Percentiles rank a stretch among this genome's conserved stretches.
Conservation (phyloP, 805 yeast species). For the Ogataea haglerorum region DNA sequence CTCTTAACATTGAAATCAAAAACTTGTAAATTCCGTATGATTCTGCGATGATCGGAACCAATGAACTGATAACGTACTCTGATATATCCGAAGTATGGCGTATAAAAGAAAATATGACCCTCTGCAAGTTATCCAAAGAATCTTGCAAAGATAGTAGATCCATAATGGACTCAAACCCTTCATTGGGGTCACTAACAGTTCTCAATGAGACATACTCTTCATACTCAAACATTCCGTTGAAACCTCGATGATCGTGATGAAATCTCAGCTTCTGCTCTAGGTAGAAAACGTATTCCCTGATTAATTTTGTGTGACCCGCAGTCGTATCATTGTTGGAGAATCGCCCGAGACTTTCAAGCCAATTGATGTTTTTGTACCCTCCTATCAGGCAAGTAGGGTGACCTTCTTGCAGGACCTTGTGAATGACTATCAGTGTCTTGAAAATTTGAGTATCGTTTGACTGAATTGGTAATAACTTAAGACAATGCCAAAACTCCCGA, state of each 20-base stretch:
- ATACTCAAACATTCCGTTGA: constrained; percentile 93
- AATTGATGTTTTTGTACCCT: constrained; percentile 72
- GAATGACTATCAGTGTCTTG: constrained; percentile 80
- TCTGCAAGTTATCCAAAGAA: constrained; percentile 71
- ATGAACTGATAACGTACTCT: constrained; percentile 80
- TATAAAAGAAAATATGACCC: constrained; percentile 69
- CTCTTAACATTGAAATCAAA: constrained; percentile 84
- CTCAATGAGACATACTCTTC: constrained; percentile 89
- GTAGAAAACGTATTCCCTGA: constrained; percentile 70
- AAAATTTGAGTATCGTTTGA: constrained; percentile 80
- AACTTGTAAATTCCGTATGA: constrained; percentile 91
- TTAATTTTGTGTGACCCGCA: constrained; percentile 64
- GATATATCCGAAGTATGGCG: constrained; percentile 48
- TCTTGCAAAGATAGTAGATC: constrained; percentile 88
- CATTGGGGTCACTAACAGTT: constrained; percentile 89
- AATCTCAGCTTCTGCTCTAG: constrained; percentile 72
- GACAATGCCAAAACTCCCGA: constrained; percentile 77
- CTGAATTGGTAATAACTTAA: constrained; percentile 76
- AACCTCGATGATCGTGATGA: constrained; percentile 81
- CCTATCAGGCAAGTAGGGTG: constrained; percentile 80
- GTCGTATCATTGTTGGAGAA: constrained; percentile 42
- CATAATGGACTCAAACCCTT: constrained; percentile 85
- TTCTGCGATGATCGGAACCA: constrained; percentile 88
- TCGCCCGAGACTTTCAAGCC: constrained; percentile 71
- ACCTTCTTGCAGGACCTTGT: constrained; percentile 97